These are phyloP conservation scores for Pseudozyma thailandica DNA, from an alignment of 1,284 basidiomycete species.

Conservation along the genomic window DNA sequence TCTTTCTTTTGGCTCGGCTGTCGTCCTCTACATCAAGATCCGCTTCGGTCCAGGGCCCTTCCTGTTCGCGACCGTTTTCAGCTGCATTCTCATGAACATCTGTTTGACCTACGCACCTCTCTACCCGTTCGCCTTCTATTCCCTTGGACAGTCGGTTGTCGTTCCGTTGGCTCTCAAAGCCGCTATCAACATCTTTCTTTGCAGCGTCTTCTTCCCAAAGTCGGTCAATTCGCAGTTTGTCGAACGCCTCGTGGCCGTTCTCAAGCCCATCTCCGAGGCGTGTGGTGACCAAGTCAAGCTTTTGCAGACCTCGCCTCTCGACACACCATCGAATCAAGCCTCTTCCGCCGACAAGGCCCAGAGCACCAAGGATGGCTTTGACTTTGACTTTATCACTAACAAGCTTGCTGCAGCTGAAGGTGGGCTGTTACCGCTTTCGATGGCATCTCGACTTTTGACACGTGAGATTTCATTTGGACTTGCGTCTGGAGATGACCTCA, in stretches of 20 bases:
- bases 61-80: constrained; percentile 74
- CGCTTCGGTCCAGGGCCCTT: constrained; percentile 77
- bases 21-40: constrained; percentile 77
- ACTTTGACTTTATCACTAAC: constrained; percentile 45
- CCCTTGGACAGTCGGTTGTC: constrained; percentile 73
- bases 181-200: constrained; percentile 73
- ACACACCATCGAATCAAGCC: constrained; percentile 50
- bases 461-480: constrained; percentile 77
- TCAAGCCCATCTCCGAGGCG: constrained; percentile 72
- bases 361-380: constrained; percentile 69
- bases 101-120: constrained; percentile 74
- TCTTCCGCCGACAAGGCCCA: background rate
- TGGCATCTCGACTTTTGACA: constrained; percentile 73
- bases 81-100: constrained; percentile 73
- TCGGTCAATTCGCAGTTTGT: constrained; percentile 77
- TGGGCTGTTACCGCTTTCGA: constrained; percentile 73
- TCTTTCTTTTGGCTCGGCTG: constrained; percentile 75
- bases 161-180: constrained; percentile 76
- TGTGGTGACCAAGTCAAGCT: constrained; percentile 72
- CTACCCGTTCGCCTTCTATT: constrained; percentile 77
- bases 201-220: constrained; percentile 76
- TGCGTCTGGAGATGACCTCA: constrained; percentile 75
- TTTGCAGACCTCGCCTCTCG: constrained; percentile 71
- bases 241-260: constrained; percentile 72
- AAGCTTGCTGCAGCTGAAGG: constrained; percentile 73